These are phyloP conservation scores for Xerocomus spinulosus DNA, from an alignment of 768 basidiomycete genomes.

Conservation along the genomic window DNA sequence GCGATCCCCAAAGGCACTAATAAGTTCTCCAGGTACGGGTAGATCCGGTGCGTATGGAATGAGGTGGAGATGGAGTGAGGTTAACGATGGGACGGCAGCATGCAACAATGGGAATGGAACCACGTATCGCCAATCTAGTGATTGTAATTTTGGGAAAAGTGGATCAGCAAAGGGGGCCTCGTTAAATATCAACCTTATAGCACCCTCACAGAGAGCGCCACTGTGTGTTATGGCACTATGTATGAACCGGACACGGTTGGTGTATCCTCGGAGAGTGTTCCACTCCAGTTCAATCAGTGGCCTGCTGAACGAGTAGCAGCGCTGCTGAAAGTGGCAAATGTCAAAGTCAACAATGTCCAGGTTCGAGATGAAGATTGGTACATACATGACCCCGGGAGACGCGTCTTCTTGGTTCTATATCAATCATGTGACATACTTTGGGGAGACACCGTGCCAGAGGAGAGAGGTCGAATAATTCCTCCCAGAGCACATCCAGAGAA, in stretches of 20 bases:
- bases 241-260: background rate
- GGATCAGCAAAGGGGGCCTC: background rate
- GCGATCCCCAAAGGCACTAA: background rate
- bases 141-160: background rate
- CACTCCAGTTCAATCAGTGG: background rate
- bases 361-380: background rate
- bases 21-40: background rate
- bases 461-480: background rate
- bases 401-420: too few relatives aligned
- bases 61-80: background rate
- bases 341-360: background rate
- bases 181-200: background rate
- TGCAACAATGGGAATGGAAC: background rate
- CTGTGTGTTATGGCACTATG: background rate
- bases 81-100: background rate
- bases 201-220: background rate
- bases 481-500: background rate
- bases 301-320: background rate
- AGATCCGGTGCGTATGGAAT: too few relatives aligned
- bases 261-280: background rate
- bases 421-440: background rate
- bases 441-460: conserved; percentile 1
- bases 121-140: background rate
- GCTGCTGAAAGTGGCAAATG: background rate
- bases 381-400: too few relatives aligned